These are phyloP conservation scores for Pelargonium citronellum DNA, from an alignment of 441 rosid species.

Conservation along the genomic window DNA sequence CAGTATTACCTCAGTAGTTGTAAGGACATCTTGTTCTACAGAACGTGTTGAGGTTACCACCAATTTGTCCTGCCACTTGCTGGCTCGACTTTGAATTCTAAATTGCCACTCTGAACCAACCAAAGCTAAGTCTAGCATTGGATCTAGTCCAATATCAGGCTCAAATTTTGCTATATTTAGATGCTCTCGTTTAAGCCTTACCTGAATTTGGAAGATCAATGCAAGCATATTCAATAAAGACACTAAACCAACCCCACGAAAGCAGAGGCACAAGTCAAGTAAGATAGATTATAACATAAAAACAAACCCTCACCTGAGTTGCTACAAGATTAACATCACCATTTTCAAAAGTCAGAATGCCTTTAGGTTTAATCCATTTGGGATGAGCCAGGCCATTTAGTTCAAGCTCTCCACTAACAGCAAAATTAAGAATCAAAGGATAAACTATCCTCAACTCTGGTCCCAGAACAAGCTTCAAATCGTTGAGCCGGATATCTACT, in stretches of 20 bases:
- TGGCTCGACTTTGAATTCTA: constrained; percentile 92
- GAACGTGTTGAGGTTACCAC: constrained; percentile 91
- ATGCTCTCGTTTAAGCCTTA: constrained; percentile 89
- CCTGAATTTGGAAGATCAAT: constrained; percentile 41
- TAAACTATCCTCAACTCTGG: constrained; percentile 88
- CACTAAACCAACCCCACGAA: constrained; percentile 14
- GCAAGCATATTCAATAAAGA: constrained; percentile 15
- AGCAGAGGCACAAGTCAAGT: background rate
- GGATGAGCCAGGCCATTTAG: constrained; percentile 92
- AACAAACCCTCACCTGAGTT: constrained; percentile 59
- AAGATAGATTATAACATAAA: background rate
- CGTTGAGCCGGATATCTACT: constrained; percentile 77
- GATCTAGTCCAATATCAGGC: constrained; percentile 88
- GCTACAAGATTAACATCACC: constrained; percentile 99
- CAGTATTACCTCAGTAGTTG: constrained; percentile 74
- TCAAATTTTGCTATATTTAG: constrained; percentile 88
- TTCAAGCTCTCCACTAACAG: constrained; percentile 91
- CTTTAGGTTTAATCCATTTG: constrained; percentile 79
- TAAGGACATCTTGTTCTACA: constrained; percentile 89
- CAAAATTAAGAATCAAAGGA: constrained; percentile 91
- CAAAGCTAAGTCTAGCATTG: constrained; percentile 86
- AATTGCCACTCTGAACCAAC: constrained; percentile 99
- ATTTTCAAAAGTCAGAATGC: constrained; percentile 81
- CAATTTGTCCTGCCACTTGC: constrained; percentile 96
- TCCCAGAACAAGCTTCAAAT: constrained; percentile 90